Conservation (phyloP, 1,284 basidiomycete genomes). For the Microbotryum intermedium region DNA sequence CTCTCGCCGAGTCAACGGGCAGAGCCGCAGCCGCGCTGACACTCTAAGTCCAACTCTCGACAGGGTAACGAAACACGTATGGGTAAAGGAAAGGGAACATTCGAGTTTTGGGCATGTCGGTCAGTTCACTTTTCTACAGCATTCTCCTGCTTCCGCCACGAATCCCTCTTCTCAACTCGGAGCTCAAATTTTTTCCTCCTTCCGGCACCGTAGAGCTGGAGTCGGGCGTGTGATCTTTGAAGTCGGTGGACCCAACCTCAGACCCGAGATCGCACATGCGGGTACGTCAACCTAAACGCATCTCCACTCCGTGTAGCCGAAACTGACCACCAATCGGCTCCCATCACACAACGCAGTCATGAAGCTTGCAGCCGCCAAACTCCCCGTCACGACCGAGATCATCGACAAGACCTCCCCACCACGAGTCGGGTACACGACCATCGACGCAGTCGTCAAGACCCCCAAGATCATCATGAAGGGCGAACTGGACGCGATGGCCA, state of each 20-base stretch:
- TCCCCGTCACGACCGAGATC: constrained; percentile 85
- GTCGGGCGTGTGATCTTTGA: constrained; percentile 92
- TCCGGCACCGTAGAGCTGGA: constrained; percentile 54
- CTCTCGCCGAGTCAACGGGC: too few species aligned
- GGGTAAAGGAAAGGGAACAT: constrained; percentile 97
- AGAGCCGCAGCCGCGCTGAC: too few species aligned
- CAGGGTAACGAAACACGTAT: constrained; percentile 98
- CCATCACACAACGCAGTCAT: constrained; percentile 51
- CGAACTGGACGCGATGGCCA: constrained; percentile 4
- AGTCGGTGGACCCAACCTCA: constrained; percentile 80
- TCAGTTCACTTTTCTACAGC: constrained; percentile 40
- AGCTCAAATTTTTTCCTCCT: neutral
- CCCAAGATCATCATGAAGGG: constrained; percentile 17
- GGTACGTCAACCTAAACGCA: constrained; percentile 50
- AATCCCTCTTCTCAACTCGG: neutral
- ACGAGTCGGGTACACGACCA: constrained; percentile 55
- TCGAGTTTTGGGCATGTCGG: constrained; percentile 96
- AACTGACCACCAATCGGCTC: constrained; percentile 1
- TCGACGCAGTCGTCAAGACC: constrained; percentile 4
- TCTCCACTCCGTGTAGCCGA: neutral
- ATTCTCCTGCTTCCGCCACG: neutral
- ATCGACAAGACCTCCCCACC: constrained; percentile 63
- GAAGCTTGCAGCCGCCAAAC: constrained; percentile 77
- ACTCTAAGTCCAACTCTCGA: neutral
- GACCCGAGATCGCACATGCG: constrained; percentile 86